Conservation (phyloP, 345 rosid genomes). For the Pistacia vera region DNA sequence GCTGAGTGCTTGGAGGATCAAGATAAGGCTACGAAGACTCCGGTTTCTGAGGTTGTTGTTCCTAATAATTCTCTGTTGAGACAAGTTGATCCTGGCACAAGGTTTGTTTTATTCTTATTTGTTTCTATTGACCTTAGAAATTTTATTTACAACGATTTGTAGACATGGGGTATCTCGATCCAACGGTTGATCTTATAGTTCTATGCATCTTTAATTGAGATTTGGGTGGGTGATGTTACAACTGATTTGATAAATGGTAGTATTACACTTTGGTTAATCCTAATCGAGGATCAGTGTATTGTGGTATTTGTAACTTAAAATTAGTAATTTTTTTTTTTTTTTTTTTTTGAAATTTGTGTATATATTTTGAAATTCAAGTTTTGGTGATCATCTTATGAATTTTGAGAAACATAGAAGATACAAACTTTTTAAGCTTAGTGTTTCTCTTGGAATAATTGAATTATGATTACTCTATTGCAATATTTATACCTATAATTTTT, state of each 20-base stretch:
- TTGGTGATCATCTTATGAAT: background rate
- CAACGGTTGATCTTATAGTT: no score
- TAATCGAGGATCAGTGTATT: no score
- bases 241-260: no score
- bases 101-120: slow-evolving; percentile 38
- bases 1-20: slow-evolving; percentile 79
- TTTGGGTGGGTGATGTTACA: no score
- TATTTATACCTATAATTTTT: no score
- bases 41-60: slow-evolving; percentile 72
- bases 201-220: no score
- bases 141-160: background rate
- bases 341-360: background rate
- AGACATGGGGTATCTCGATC: no score
- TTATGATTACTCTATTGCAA: no score
- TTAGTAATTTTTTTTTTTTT: background rate
- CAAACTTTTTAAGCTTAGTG: no score
- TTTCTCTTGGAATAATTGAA: no score
- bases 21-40: slow-evolving; percentile 75
- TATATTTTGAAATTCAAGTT: no score
- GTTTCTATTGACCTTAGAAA: background rate
- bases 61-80: slow-evolving; percentile 63
- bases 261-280: no score
- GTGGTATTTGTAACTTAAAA: background rate
- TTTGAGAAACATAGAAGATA: background rate
- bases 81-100: slow-evolving; percentile 93